Evolutionary conservation across 345 rosid species (phyloP).

Genomic region (Mallotus nudiflorus): DNA sequence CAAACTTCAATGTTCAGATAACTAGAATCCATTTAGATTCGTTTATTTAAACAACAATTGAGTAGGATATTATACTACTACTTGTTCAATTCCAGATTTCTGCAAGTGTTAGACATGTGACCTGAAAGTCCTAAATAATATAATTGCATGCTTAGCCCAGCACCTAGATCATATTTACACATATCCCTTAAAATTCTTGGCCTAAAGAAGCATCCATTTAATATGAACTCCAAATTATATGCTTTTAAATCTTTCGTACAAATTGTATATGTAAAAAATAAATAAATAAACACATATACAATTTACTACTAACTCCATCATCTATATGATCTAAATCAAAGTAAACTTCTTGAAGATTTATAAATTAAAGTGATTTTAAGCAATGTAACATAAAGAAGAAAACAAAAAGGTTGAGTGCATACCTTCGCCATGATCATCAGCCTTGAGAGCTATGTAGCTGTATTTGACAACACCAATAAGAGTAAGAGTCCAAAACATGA

Average conservation of each 20-base stretch:
- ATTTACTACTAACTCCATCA: neutral
- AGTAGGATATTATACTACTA: neutral
- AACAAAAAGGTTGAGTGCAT: neutral
- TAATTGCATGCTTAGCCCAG: neutral
- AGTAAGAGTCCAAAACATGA: conserved; percentile 71
- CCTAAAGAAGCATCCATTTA: neutral
- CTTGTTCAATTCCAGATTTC: neutral
- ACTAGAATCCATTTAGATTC: neutral
- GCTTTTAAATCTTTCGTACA: too few species aligned
- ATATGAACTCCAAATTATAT: neutral
- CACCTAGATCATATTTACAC: neutral
- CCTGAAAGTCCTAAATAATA: neutral
- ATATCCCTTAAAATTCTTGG: neutral
- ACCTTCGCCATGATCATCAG: conserved; percentile 81
- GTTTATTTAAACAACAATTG: neutral
- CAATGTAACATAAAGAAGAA: neutral
- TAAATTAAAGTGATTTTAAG: neutral
- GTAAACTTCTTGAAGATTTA: neutral
- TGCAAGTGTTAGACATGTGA: neutral
- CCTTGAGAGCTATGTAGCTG: conserved; percentile 49
- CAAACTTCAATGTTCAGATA: neutral
- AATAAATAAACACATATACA: neutral
- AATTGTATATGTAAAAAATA: too few species aligned
- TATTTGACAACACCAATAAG: conserved; percentile 65
- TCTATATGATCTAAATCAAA: neutral